These are phyloP conservation scores for Colletotrichum theobromicola DNA, from an alignment of 2,329 filamentous ascomycete species.

Conservation along the genomic window DNA sequence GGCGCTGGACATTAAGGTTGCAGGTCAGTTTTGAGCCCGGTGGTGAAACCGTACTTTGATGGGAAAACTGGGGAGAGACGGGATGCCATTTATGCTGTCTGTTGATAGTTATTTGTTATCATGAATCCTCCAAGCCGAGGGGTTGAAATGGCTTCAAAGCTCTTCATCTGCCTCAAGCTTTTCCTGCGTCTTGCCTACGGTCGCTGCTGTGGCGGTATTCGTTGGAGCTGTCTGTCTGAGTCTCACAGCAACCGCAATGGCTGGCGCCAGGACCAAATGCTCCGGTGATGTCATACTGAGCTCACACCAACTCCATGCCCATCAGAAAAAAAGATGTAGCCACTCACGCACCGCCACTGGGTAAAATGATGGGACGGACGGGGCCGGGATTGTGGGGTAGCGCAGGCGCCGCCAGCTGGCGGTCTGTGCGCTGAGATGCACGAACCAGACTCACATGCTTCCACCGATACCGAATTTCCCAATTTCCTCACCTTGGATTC, in stretches of 20 bases:
- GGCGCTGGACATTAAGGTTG: slow-evolving; percentile 21
- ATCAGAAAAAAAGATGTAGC: not conserved
- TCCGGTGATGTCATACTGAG: slow-evolving; percentile 26
- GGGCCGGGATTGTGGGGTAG: not conserved
- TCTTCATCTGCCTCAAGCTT: not conserved
- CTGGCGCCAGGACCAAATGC: slow-evolving; percentile 20
- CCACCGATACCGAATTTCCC: not conserved
- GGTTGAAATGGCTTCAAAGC: not conserved
- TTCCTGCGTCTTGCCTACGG: no score
- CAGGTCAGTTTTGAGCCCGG: slow-evolving; percentile 18
- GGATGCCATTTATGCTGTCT: slow-evolving; percentile 1
- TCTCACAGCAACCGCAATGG: not conserved
- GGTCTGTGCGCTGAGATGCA: not conserved
- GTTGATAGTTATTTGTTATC: not conserved
- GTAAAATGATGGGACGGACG: not conserved
- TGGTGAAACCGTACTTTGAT: slow-evolving; percentile 14
- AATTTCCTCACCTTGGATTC: not conserved
- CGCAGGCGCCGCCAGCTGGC: not conserved
- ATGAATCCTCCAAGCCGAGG: not conserved
- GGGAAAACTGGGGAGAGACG: not conserved
- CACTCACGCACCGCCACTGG: slow-evolving; percentile 16
- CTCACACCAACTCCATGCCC: not conserved
- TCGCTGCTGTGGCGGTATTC: not conserved
- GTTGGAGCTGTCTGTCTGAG: not conserved
- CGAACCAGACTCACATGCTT: not conserved